Conservation (phyloP, 768 basidiomycete species). For the Pleurotus sapidus region DNA sequence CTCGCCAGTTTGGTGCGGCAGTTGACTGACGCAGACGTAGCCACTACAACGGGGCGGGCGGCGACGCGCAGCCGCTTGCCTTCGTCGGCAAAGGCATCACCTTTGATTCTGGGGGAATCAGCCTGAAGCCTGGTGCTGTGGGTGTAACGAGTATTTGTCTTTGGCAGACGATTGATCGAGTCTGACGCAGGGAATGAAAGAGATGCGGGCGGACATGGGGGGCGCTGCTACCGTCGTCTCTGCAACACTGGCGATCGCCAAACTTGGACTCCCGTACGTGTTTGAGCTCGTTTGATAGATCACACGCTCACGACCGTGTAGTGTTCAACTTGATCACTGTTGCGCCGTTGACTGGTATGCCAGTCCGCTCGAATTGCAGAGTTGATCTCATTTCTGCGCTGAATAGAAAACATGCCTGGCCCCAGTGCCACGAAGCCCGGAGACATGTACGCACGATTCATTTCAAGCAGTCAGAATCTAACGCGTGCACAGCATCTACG, state of each 20-base stretch:
- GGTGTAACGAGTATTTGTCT: slow-evolving; percentile 16
- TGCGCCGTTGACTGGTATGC: slow-evolving; percentile 54
- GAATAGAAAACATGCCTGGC: slow-evolving; percentile 78
- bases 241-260: slow-evolving; percentile 74
- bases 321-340: slow-evolving; percentile 76
- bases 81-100: slow-evolving; percentile 90
- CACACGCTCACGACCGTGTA: slow-evolving; percentile 20
- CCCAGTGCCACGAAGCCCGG: slow-evolving; percentile 76
- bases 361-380: too few species aligned
- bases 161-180: too few species aligned
- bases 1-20: background rate
- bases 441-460: slow-evolving; percentile 56
- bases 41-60: slow-evolving; percentile 76
- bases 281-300: background rate
- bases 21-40: slow-evolving; percentile 29
- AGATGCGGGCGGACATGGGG: slow-evolving; percentile 89
- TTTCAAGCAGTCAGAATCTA: background rate
- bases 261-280: slow-evolving; percentile 74
- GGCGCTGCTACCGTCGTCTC: slow-evolving; percentile 80
- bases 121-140: slow-evolving; percentile 73
- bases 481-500: slow-evolving; percentile 52
- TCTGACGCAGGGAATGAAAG: slow-evolving; percentile 63
- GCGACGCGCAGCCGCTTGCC: slow-evolving; percentile 58
- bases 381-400: background rate
- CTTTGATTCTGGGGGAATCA: slow-evolving; percentile 88